A percentile compares a stretch with the other conserved stretches of the same genome.
Evolutionary conservation across 2,329 filamentous ascomycete genomes (phyloP).

Genomic region (Graphiopsis chlorocephala): DNA sequence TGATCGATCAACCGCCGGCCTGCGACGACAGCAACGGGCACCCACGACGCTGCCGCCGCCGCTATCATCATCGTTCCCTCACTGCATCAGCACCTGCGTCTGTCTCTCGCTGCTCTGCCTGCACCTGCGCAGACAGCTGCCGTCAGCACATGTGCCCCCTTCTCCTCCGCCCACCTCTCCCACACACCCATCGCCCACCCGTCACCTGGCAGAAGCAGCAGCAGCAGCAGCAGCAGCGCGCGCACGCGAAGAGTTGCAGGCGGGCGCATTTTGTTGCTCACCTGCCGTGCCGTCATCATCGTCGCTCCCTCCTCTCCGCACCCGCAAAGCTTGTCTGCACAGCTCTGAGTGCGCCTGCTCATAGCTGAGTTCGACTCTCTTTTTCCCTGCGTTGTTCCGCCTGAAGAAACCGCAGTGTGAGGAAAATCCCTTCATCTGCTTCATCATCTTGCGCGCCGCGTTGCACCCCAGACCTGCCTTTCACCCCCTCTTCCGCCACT

Average conservation of each 20-base stretch:
- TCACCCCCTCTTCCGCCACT: neutral
- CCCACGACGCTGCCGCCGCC: neutral
- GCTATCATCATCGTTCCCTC: neutral
- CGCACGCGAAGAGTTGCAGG: neutral
- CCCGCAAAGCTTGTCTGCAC: conserved; percentile 13
- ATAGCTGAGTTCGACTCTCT: conserved; percentile 3
- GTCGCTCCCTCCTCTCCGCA: conserved; percentile 14
- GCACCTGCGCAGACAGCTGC: conserved; percentile 10
- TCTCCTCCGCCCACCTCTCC: neutral
- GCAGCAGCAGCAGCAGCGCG: neutral
- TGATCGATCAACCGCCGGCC: neutral
- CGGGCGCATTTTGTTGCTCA: neutral
- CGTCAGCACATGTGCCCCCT: conserved; percentile 7
- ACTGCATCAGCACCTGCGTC: neutral
- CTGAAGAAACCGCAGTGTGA: neutral
- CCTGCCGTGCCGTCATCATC: conserved; percentile 12
- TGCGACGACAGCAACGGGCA: neutral
- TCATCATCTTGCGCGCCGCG: conserved; percentile 7
- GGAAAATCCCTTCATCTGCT: conserved; percentile 6
- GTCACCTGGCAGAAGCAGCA: neutral
- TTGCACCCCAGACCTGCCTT: neutral
- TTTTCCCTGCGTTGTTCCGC: neutral
- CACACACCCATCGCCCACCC: neutral
- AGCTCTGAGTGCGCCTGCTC: conserved; percentile 2
- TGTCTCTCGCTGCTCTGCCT: neutral